Conservation (phyloP, 2,329 filamentous ascomycete genomes). For the Cryphonectria parasitica region DNA sequence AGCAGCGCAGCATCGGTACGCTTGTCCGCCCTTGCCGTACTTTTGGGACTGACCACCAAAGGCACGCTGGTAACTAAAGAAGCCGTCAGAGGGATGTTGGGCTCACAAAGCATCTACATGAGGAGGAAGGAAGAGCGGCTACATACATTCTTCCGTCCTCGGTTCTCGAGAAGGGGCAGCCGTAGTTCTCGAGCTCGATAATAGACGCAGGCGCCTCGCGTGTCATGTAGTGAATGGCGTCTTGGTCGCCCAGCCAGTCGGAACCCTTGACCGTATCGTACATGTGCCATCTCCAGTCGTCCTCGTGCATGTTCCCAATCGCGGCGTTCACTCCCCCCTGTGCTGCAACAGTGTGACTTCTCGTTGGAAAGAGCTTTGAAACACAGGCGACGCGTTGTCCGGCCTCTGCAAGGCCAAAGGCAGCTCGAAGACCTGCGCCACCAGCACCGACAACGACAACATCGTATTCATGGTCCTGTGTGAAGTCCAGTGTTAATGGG, state of each 20-base stretch:
- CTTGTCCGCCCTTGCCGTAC: conserved; percentile 95
- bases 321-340: conserved; percentile 88
- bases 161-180: conserved; percentile 94
- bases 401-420: conserved; percentile 84
- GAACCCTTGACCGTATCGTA: conserved; percentile 98
- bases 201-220: conserved; percentile 89
- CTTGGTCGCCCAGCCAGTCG: conserved; percentile 96
- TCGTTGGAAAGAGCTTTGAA: conserved; percentile 83
- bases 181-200: conserved; percentile 95
- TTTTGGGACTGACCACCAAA: conserved; percentile 97
- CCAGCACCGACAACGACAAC: conserved; percentile 89
- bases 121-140: not conserved
- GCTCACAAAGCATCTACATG: not conserved
- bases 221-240: conserved; percentile 99
- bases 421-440: conserved; percentile 79
- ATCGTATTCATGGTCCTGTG: conserved; percentile 95
- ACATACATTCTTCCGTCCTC: conserved; percentile 91
- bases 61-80: conserved; percentile 84
- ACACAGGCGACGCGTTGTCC: conserved; percentile 88
- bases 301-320: conserved; percentile 92
- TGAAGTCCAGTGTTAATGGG: conserved; percentile 31
- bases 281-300: conserved; percentile 99
- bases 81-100: conserved; percentile 29
- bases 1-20: conserved; percentile 94
- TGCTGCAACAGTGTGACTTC: conserved; percentile 82